Evolutionary conservation across 1,284 basidiomycete species (phyloP), one percentile per base, ranked within the genome.

Genomic region (Leccinum griseonigrum): DNA sequence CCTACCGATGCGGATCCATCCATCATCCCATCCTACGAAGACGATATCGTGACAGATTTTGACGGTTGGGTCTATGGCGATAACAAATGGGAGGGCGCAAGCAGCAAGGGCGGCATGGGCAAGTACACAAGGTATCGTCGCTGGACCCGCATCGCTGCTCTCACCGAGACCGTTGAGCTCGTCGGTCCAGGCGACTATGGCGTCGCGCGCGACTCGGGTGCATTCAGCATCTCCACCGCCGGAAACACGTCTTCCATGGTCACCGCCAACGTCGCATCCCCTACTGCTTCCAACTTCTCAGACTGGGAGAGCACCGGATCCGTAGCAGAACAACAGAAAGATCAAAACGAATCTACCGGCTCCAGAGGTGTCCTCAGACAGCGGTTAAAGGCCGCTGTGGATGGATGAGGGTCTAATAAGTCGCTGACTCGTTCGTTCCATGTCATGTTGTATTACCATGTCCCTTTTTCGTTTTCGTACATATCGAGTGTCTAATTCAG

Each of bases 51-150:
- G 53, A 97, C 95, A 1, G 95, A 98, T 72, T 71, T 81, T 1
- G 94, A 97, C 62, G 95, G 95, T 1, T 98, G 95, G 95, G 85
- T 95, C 34, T 97, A 95, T 72, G 92, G 90, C 3, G 96, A 97
- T 70, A 98, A 98, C 75, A 96, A 97, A 72, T 98, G 96, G 96
- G 95, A 97, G 69, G 85, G 81, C 57, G 82, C 86, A 63, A 87
- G 85, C 62, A 79, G 79, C 58, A 90, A 88, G 68, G 91, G 91
- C 53, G 93, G 94, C 1, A 85, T 97, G 76, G 92, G 95, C 68
- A 94, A 94, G 87, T 95, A 92, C 72, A 95, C 94, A 0, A 85
- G 94, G 11, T 87, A 87, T 69, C 77, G 94, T 57, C 81, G 91
- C 59, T 95, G 94, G 94, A 90, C 90, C 3, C 86, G 94, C 57